These are phyloP conservation scores for Strobilomyces dryophilus DNA, from an alignment of 768 basidiomycete species.

Conservation along the genomic window DNA sequence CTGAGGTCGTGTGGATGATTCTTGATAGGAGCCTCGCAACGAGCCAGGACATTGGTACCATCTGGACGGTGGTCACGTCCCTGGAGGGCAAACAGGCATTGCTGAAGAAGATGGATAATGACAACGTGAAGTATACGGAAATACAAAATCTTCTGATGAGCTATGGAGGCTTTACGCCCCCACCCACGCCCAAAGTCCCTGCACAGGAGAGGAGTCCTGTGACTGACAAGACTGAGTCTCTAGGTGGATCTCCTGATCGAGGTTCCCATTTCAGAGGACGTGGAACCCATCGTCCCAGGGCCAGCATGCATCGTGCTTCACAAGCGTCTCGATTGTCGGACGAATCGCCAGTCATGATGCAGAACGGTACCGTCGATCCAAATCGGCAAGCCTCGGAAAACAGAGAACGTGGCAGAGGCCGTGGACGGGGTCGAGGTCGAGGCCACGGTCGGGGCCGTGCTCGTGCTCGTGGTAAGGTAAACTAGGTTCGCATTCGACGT, in stretches of 20 bases:
- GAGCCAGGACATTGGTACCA: slow-evolving; percentile 44
- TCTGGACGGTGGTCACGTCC: slow-evolving; percentile 48
- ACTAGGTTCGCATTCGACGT: slow-evolving; percentile 13
- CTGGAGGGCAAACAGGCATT: slow-evolving; percentile 25
- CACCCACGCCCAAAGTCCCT: slow-evolving; percentile 29
- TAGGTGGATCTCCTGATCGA: slow-evolving; percentile 6
- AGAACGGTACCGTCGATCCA: slow-evolving; percentile 10
- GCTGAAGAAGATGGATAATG: slow-evolving; percentile 22
- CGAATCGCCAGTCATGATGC: slow-evolving; percentile 5
- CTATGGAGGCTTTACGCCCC: slow-evolving; percentile 49
- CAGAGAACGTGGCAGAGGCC: slow-evolving; percentile 35
- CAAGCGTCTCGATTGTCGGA: slow-evolving; percentile 1
- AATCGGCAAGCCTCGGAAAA: slow-evolving; percentile 7
- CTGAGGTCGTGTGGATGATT: slow-evolving; percentile 61
- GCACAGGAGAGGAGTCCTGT: slow-evolving; percentile 8
- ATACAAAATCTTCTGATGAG: slow-evolving; percentile 50
- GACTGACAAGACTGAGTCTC: slow-evolving; percentile 12
- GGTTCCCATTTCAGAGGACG: slow-evolving; percentile 9
- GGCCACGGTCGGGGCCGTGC: slow-evolving; percentile 37
- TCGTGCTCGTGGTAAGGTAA: slow-evolving; percentile 28
- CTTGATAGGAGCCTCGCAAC: slow-evolving; percentile 55
- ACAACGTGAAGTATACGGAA: slow-evolving; percentile 41
- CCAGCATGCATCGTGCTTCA: neutral
- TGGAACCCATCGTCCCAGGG: slow-evolving; percentile 9
- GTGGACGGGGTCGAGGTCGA: slow-evolving; percentile 38